Evolutionary conservation across 768 basidiomycete genomes (phyloP).

Genomic region (Kwoniella sp.): DNA sequence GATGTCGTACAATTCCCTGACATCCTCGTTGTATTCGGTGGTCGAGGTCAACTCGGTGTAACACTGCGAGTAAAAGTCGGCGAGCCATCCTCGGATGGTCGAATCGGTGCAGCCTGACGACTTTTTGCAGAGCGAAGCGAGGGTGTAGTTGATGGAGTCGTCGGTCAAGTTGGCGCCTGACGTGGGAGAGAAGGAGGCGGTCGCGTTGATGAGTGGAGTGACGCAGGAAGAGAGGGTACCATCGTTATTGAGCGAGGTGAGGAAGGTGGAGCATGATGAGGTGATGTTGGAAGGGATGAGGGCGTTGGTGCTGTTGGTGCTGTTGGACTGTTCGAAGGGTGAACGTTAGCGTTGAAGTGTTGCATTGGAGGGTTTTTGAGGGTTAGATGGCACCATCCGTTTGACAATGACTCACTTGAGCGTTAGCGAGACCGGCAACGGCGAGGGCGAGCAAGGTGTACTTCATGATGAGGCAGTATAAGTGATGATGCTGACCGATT

Average conservation of each 20-base stretch:
- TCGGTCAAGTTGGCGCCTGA: constrained; percentile 57
- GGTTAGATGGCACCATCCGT: too few relatives aligned
- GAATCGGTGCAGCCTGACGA: constrained; percentile 57
- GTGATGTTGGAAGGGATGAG: constrained; percentile 73
- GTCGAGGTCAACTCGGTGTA: constrained; percentile 65
- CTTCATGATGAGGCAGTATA: constrained; percentile 33
- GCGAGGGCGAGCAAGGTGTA: constrained; percentile 26
- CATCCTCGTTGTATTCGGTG: constrained; percentile 57
- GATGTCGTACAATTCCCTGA: constrained; percentile 74
- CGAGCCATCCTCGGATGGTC: constrained; percentile 66
- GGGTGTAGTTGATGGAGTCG: constrained; percentile 56
- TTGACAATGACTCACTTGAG: constrained; percentile 39
- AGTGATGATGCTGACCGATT: constrained; percentile 2
- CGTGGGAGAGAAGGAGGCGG: constrained; percentile 61
- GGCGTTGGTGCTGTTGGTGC: constrained; percentile 48
- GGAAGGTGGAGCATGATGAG: constrained; percentile 62
- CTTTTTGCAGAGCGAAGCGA: constrained; percentile 65
- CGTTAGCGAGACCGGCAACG: constrained; percentile 24
- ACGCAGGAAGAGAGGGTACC: constrained; percentile 59
- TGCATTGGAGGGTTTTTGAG: too few relatives aligned
- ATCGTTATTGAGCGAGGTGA: constrained; percentile 66
- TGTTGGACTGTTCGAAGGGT: constrained; percentile 4
- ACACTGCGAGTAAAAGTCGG: constrained; percentile 73
- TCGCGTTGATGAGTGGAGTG: constrained; percentile 60
- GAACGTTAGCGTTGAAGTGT: constrained; percentile 2